Percentiles rank a stretch among this genome's conserved stretches.
Evolutionary conservation across 2,329 filamentous ascomycete genomes (phyloP).

Genomic region (Chrysoporthe deuterocubensis): DNA sequence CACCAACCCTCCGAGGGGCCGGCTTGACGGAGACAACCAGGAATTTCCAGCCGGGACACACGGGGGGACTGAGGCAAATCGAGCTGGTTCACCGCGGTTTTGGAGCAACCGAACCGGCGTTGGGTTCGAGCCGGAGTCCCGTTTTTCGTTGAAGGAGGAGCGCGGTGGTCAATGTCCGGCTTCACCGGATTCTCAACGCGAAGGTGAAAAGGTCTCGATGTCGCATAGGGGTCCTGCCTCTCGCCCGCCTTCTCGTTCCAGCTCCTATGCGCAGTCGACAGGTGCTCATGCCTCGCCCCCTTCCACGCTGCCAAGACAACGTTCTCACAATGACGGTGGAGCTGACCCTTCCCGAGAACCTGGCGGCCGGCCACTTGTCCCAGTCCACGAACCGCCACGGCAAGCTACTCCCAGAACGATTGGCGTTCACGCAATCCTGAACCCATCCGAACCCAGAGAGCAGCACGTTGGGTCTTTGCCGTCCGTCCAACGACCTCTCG

Average conservation of each 20-base stretch:
- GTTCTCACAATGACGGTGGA: constrained; percentile 38
- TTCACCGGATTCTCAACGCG: constrained; percentile 53
- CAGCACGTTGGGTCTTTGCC: constrained; percentile 28
- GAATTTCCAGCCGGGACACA: constrained; percentile 15
- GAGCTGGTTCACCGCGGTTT: constrained; percentile 15
- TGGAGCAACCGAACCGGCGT: constrained; percentile 24
- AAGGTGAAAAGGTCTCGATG: constrained; percentile 66
- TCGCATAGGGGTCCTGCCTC: constrained; percentile 63
- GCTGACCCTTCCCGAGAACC: constrained; percentile 36
- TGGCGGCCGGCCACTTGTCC: constrained; percentile 34
- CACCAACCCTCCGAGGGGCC: constrained; percentile 29
- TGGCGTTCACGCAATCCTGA: constrained; percentile 50
- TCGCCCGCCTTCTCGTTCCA: constrained; percentile 58
- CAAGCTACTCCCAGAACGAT: constrained; percentile 41
- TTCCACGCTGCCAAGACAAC: constrained; percentile 36
- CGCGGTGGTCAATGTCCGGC: constrained; percentile 60
- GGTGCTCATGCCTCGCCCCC: constrained; percentile 38
- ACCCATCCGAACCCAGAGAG: constrained; percentile 43
- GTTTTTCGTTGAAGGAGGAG: constrained; percentile 31
- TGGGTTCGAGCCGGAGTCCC: constrained; percentile 31
- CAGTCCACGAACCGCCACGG: constrained; percentile 37
- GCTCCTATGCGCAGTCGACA: constrained; percentile 49
- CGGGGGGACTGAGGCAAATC: constrained; percentile 15
- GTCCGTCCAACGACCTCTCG: constrained; percentile 30
- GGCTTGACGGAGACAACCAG: constrained; percentile 30